Base-by-base conservation (phyloP, 108 stramenopile genomes). In the Skeletonema grethae region DNA sequence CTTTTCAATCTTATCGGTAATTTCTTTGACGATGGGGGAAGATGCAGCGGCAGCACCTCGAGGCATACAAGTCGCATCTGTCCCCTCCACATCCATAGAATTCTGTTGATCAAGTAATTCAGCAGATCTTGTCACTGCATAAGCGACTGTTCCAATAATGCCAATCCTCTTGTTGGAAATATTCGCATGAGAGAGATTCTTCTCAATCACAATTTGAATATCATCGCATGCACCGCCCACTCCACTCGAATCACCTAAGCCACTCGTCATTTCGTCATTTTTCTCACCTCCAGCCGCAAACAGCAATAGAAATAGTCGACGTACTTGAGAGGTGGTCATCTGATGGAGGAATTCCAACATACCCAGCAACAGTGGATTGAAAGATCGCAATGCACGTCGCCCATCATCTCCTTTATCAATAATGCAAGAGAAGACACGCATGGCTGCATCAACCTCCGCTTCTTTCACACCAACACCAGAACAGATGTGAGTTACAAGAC, bases 401-500 rank as follows among this genome's bases (percentile, higher is more conserved):
- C 67, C 74, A 18, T 62, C 65, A 11, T 67, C 60, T 5, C 72
- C 35, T 29, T 55, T 72, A 57, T 76, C 62, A 29, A 82, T 45
- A 46, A 85, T 68, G n/a, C 32, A 24, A 7, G 67, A 73, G 41
- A 85, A 82, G 2, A 78, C 80, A 50, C 67, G 62, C 81, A 85
- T 74, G 1, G 84, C 84, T 7, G 80, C 72, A 69, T 85, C 81
- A 10, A 82, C 80, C 81, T 85, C 84, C 15, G 48, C 61, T 32
- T 36, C 36, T 18, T 61, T 79, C 16, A 39, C 67, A 31, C 75
- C 75, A 24, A 79, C 79, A 18, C 79, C 76, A 48, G 61, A 35
- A 38, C 77, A 77, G 16, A 81, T 76, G 55, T 84, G 84, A 2
- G 76, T 73, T 1, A 79, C 76, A 22, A 84, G 48, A 35, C 75